phyloP scores from a whole-genome alignment of 371 early-diverging fungal genomes.

The Mortierella sp. region DNA sequence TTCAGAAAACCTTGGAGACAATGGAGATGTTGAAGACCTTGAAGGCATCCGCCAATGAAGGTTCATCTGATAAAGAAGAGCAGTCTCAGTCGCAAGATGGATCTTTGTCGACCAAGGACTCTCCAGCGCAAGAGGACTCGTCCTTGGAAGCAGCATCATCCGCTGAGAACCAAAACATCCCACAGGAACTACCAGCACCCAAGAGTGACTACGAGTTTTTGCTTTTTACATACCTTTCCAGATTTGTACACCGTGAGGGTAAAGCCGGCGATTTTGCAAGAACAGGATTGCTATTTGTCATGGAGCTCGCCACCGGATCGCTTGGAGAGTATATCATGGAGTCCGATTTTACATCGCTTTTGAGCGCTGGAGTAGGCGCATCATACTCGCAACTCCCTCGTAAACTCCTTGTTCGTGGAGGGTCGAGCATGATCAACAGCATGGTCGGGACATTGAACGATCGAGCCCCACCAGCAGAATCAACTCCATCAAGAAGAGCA shows the following conservation, averaged over 20 bases:
- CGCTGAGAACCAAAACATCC: constrained; percentile 20
- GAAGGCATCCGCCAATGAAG: constrained; percentile 21
- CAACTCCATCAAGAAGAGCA: constrained; percentile 32
- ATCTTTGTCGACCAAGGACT: constrained; percentile 6
- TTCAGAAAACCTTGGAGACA: constrained; percentile 50
- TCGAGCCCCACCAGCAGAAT: constrained; percentile 46
- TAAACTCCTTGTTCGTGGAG: constrained; percentile 71
- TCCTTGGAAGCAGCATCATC: constrained; percentile 4
- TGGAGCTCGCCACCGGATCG: constrained; percentile 84
- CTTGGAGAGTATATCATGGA: constrained; percentile 84
- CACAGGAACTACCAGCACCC: constrained; percentile 21
- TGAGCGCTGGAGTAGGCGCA: constrained; percentile 91
- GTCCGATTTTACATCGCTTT: constrained; percentile 85
- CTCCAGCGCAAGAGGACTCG: not conserved
- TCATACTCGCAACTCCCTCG: constrained; percentile 94
- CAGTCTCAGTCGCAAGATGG: not conserved
- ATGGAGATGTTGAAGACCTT: constrained; percentile 39
- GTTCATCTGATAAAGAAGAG: not conserved
- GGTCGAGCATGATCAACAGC: constrained; percentile 63
- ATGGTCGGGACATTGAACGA: constrained; percentile 60
- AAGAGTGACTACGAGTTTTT: constrained; percentile 84
- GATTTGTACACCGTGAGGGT: constrained; percentile 91
- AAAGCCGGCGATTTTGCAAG: constrained; percentile 91
- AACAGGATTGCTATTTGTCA: constrained; percentile 88
- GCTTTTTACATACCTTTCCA: constrained; percentile 87